Conservation (phyloP, 148 eudicot species). For the Rhododendron ovatum region DNA sequence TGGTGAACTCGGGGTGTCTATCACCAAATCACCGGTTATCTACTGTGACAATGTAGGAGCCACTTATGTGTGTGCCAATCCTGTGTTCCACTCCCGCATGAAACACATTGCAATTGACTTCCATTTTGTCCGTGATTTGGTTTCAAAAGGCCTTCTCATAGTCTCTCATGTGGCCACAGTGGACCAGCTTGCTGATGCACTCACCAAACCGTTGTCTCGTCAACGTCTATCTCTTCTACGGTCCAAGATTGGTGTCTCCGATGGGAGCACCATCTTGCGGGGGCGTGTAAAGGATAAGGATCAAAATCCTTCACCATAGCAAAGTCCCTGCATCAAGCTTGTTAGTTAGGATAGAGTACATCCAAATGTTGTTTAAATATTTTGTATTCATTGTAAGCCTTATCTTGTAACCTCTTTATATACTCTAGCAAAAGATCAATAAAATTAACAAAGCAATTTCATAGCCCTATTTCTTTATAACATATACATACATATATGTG, state of each 20-base stretch:
- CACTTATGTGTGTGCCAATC: too few species aligned
- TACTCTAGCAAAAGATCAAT: too few species aligned
- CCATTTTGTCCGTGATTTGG: background rate
- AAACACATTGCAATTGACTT: background rate
- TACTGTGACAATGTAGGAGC: background rate
- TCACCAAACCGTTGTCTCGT: background rate
- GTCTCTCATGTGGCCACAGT: background rate
- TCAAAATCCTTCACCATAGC: too few species aligned
- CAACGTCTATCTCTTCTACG: background rate
- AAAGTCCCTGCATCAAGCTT: too few species aligned
- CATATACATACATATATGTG: too few species aligned
- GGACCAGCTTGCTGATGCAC: background rate
- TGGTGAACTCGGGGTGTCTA: background rate
- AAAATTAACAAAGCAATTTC: too few species aligned
- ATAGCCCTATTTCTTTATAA: too few species aligned
- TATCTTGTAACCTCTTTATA: too few species aligned
- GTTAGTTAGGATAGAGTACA: too few species aligned
- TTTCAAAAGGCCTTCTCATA: background rate
- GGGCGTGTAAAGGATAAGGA: background rate
- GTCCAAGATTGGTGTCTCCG: background rate
- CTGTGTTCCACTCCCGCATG: background rate
- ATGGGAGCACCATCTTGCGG: slow-evolving; percentile 8
- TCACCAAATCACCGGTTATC: background rate
- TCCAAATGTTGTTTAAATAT: too few species aligned
- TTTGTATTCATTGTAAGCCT: too few species aligned